A percentile compares a stretch with the other conserved stretches of the same genome.
Evolutionary conservation across 1,284 basidiomycete species (phyloP).

Genomic region (Melampsora americana): DNA sequence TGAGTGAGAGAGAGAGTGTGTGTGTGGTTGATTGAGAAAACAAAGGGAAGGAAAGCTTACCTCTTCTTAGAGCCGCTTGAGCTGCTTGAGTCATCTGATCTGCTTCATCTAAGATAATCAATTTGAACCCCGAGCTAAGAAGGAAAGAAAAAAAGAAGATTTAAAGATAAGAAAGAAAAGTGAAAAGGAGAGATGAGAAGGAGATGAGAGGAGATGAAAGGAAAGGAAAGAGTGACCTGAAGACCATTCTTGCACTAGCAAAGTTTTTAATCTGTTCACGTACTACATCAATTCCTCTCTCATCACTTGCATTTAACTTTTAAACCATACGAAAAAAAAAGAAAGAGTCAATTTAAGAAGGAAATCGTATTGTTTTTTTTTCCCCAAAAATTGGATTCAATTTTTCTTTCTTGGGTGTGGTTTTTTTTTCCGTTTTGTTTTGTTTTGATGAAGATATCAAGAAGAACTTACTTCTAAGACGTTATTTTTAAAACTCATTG

Average conservation of each 20-base stretch:
- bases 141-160: not conserved
- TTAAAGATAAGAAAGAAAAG: too few species aligned
- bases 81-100: conserved; percentile 99
- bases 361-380: too few species aligned
- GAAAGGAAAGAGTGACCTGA: too few species aligned
- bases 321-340: not conserved
- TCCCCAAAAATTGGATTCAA: too few species aligned
- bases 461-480: conserved; percentile 74
- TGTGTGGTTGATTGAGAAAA: conserved; percentile 1
- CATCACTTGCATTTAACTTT: conserved; percentile 92
- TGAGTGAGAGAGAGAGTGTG: too few species aligned
- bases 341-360: not conserved
- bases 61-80: conserved; percentile 86
- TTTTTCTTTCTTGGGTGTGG: too few species aligned
- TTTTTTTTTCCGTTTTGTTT: conserved; percentile 6
- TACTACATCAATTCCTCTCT: conserved; percentile 96
- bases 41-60: too few species aligned
- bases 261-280: conserved; percentile 98
- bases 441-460: too few species aligned
- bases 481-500: conserved; percentile 71
- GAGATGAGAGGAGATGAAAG: too few species aligned
- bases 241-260: conserved; percentile 86
- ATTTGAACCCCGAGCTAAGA: conserved; percentile 83
- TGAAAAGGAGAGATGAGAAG: too few species aligned
- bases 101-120: conserved; percentile 96